Evolutionary conservation across 2,329 filamentous ascomycete genomes (phyloP).

Genomic region (Alternaria gaisen): DNA sequence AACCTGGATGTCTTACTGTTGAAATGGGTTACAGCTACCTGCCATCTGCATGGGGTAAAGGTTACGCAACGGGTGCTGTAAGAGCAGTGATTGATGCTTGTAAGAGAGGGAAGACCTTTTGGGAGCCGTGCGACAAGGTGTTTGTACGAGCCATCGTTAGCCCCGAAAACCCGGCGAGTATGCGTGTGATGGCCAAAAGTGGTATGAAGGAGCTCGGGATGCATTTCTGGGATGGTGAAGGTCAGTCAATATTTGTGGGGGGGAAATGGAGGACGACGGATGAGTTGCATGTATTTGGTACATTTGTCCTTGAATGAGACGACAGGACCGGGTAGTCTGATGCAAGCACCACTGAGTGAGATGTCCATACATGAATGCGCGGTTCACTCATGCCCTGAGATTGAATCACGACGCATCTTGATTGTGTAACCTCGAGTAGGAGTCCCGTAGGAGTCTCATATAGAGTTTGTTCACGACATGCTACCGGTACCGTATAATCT

Average conservation of each 20-base stretch:
- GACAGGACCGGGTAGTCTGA: background rate
- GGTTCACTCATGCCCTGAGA: background rate
- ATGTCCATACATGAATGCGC: background rate
- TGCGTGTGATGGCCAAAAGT: conserved; percentile 43
- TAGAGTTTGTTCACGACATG: background rate
- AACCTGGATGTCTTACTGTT: conserved; percentile 27
- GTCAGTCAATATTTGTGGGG: conserved; percentile 25
- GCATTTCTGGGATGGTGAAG: conserved; percentile 36
- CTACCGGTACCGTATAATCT: no score
- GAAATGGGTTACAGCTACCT: conserved; percentile 37
- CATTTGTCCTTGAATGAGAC: conserved; percentile 14
- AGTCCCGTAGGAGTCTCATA: background rate
- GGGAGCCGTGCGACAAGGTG: conserved; percentile 36
- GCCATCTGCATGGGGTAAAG: conserved; percentile 33
- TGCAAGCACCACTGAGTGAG: background rate
- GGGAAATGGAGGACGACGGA: conserved; percentile 37
- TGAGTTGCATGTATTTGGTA: conserved; percentile 39
- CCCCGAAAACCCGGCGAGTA: conserved; percentile 39
- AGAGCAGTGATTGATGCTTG: conserved; percentile 34
- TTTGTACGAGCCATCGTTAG: conserved; percentile 47
- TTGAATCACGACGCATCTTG: no score
- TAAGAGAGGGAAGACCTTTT: conserved; percentile 27
- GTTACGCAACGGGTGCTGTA: conserved; percentile 34
- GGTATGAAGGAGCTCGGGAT: conserved; percentile 39
- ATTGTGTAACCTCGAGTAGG: no score